Evolutionary conservation across 2,329 filamentous ascomycete species (phyloP).

Genomic region (Pseudogymnoascus sp.): DNA sequence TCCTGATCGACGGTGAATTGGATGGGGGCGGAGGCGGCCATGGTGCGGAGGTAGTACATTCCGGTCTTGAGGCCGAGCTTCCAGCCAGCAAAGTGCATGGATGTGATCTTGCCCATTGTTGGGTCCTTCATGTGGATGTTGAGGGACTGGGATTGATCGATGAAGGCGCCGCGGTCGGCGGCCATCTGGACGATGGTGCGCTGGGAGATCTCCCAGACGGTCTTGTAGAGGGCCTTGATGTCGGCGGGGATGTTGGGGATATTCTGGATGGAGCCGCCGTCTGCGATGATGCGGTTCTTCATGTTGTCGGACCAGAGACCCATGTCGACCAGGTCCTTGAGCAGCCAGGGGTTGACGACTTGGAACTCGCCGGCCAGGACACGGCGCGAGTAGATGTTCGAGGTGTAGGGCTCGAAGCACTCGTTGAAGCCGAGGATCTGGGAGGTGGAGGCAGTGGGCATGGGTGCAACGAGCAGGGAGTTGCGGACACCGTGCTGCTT

Average conservation of each 20-base stretch:
- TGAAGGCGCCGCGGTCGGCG: slow-evolving; percentile 95
- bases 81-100: slow-evolving; percentile 99
- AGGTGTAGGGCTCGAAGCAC: slow-evolving; percentile 99
- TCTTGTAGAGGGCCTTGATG: slow-evolving; percentile 97
- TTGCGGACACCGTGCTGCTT: slow-evolving; percentile 91
- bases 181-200: slow-evolving; percentile 95
- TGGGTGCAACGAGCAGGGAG: slow-evolving; percentile 88
- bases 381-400: slow-evolving; percentile 98
- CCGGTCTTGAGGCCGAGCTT: slow-evolving; percentile 98
- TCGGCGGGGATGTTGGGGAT: slow-evolving; percentile 95
- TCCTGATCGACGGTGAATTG: slow-evolving; percentile 99
- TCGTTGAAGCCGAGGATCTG: slow-evolving; percentile 99
- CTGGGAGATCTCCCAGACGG: slow-evolving; percentile 98
- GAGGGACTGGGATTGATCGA: slow-evolving; percentile 96
- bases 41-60: slow-evolving; percentile 99
- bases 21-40: slow-evolving; percentile 92
- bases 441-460: slow-evolving; percentile 95
- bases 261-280: slow-evolving; percentile 91
- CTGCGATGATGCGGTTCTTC: slow-evolving; percentile 99
- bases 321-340: slow-evolving; percentile 97
- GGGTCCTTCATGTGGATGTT: slow-evolving; percentile 99
- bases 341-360: slow-evolving; percentile 96
- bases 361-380: slow-evolving; percentile 98
- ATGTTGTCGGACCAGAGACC: slow-evolving; percentile 98
- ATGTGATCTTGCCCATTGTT: slow-evolving; percentile 99